Evolutionary conservation across 140 eudicot genomes (phyloP).

Genomic region (Ambrosia hybrid): DNA sequence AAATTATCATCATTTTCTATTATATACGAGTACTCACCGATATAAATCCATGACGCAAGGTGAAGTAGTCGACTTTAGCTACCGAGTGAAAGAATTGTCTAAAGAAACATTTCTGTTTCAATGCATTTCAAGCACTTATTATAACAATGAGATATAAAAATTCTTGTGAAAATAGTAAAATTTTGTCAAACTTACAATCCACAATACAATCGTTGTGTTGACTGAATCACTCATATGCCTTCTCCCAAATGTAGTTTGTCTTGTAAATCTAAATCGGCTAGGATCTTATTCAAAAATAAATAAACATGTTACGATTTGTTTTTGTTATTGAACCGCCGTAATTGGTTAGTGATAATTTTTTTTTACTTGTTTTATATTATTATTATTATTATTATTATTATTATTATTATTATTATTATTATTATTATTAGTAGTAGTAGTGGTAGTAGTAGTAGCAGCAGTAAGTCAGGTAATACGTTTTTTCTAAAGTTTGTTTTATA

Average conservation of each 20-base stretch:
- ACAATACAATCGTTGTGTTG: slow-evolving; percentile 32
- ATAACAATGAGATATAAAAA: neutral
- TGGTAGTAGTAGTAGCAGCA: too few species aligned
- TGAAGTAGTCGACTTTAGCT: slow-evolving; percentile 69
- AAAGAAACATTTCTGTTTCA: slow-evolving; percentile 59
- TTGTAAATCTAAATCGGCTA: slow-evolving; percentile 51
- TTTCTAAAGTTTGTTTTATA: too few species aligned
- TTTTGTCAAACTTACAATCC: slow-evolving; percentile 46
- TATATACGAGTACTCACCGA: slow-evolving; percentile 31
- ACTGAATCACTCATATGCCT: slow-evolving; percentile 45
- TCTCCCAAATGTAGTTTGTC: slow-evolving; percentile 61
- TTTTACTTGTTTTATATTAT: neutral
- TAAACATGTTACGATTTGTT: slow-evolving; percentile 6
- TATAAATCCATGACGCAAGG: slow-evolving; percentile 77
- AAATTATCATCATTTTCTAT: too few species aligned
- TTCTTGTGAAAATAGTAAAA: neutral
- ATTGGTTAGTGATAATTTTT: too few species aligned
- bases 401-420: too few species aligned
- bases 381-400: too few species aligned
- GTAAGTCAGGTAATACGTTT: too few species aligned
- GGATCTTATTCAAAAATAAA: slow-evolving; percentile 42
- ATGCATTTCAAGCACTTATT: neutral
- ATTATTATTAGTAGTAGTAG: too few species aligned
- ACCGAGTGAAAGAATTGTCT: slow-evolving; percentile 73
- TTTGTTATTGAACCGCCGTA: too few species aligned